Evolutionary conservation across 768 basidiomycete species (phyloP).

Genomic region (Hygrocybe punicea): DNA sequence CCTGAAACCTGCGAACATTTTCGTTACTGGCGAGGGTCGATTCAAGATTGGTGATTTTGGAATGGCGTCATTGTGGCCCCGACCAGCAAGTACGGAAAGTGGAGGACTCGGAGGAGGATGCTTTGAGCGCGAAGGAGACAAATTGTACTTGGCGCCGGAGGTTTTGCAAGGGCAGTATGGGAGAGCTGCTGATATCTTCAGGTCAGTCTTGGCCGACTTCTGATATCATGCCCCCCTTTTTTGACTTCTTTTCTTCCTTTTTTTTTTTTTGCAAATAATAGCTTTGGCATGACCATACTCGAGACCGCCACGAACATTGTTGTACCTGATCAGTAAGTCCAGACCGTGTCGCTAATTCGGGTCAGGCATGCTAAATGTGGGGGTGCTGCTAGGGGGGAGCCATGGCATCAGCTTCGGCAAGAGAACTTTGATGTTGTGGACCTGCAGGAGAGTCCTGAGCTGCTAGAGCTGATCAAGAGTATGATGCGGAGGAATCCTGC

Average conservation of each 20-base stretch:
- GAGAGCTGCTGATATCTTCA: slow-evolving; percentile 94
- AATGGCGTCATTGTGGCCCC: slow-evolving; percentile 93
- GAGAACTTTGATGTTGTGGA: slow-evolving; percentile 90
- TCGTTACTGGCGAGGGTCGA: slow-evolving; percentile 79
- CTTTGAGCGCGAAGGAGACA: slow-evolving; percentile 96
- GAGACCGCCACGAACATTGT: slow-evolving; percentile 95
- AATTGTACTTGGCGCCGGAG: slow-evolving; percentile 95
- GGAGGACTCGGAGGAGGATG: slow-evolving; percentile 36
- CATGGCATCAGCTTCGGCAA: slow-evolving; percentile 89
- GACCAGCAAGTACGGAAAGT: slow-evolving; percentile 36
- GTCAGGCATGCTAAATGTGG: too few species aligned
- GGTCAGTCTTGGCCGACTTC: slow-evolving; percentile 55
- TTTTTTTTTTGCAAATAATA: slow-evolving; percentile 35
- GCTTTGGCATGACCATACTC: slow-evolving; percentile 93
- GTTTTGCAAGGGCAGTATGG: slow-evolving; percentile 89
- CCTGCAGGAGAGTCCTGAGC: slow-evolving; percentile 58
- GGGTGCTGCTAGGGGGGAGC: slow-evolving; percentile 87
- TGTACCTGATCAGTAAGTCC: slow-evolving; percentile 90
- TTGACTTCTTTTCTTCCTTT: too few species aligned
- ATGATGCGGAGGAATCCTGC: slow-evolving; percentile 77
- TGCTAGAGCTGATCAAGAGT: slow-evolving; percentile 62
- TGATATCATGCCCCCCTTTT: slow-evolving; percentile 23
- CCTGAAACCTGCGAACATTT: slow-evolving; percentile 95
- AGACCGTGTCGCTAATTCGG: slow-evolving; percentile 12
- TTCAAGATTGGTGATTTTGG: slow-evolving; percentile 99